These are phyloP conservation scores for Hypoxylon sp. DNA, from an alignment of 2,329 filamentous ascomycete genomes.

Conservation along the genomic window DNA sequence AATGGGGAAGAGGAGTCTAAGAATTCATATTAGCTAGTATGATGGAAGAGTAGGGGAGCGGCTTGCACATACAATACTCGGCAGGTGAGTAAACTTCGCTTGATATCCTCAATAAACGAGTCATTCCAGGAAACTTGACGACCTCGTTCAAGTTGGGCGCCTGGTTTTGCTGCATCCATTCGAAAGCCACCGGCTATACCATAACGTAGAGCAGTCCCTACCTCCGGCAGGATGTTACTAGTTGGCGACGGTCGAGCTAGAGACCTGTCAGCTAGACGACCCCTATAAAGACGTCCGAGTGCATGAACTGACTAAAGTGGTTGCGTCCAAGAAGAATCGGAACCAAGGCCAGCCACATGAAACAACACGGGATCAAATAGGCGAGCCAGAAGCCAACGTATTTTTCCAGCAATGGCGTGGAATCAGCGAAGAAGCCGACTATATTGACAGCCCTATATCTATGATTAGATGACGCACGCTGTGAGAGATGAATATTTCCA, in stretches of 20 bases:
- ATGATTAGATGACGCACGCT: background rate
- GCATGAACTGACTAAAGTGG: slow-evolving; percentile 27
- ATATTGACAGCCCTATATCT: slow-evolving; percentile 26
- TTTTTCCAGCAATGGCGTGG: slow-evolving; percentile 30
- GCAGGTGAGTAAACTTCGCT: slow-evolving; percentile 34
- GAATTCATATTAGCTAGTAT: background rate
- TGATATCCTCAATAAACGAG: slow-evolving; percentile 38
- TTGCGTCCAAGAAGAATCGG: slow-evolving; percentile 32
- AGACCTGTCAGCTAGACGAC: slow-evolving; percentile 3
- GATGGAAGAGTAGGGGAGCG: background rate
- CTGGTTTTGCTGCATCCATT: slow-evolving; percentile 38
- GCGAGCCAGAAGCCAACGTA: slow-evolving; percentile 40
- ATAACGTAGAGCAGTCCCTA: slow-evolving; percentile 20
- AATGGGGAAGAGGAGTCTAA: slow-evolving; percentile 59
- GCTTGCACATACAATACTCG: slow-evolving; percentile 31
- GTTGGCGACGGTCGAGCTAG: slow-evolving; percentile 24
- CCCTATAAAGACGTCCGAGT: background rate
- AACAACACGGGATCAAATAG: slow-evolving; percentile 33
- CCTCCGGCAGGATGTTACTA: slow-evolving; percentile 31
- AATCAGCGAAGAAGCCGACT: slow-evolving; percentile 18
- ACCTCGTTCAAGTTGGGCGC: slow-evolving; percentile 21
- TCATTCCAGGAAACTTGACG: slow-evolving; percentile 34
- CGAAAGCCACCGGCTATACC: slow-evolving; percentile 29
- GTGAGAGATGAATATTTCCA: background rate
- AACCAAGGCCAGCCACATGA: slow-evolving; percentile 31